Base-by-base conservation (phyloP, 1,284 basidiomycete species). In the Hypsizygus ulmarius region DNA sequence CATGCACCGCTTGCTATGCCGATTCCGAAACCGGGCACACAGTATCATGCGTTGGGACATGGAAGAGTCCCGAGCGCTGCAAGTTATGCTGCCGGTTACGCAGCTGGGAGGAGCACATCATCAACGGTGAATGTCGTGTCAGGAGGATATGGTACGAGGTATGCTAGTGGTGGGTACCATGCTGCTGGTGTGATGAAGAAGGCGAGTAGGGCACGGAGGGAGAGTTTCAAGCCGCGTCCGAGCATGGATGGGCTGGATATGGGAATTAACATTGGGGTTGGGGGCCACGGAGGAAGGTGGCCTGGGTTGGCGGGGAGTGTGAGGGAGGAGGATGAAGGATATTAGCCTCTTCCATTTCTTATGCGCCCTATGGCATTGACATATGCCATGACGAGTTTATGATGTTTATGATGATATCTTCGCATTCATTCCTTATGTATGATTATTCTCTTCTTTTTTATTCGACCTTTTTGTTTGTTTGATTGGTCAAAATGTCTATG, bases 161-260 rank as follows among this genome's bases (percentile, higher is more conserved):
- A 63, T 50, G 53, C 39, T 10, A 53, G 55, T n/a, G 46, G 37
- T 30, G 52, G 50, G 2, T 47, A 52, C 47, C 48, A 50, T n/a
- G 55, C 44, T 5, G 51, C 47, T 9, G 45, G 47, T 43, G 62
- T 62, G 12, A 64, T 69, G 45, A 72, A 70, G 64, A 82, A 79
- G 58, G 73, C 73, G 16, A 66, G 74, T 37, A 65, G 77, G 37
- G 71, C 74, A 27, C 62, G 72, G 48, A 72, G 83, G 53, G 87
- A 90, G 68, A 90, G 87, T 63, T 90, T 90, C 64, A 84, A 79
- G 61, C 87, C 88, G 7, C 71, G 87, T 36, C 78, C 85, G 34
- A 90, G 87, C 58, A 65, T 80, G 15, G 84, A 87, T 55, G 69
- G 53, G 32, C 43, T 60, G 48, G 64, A 66, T 29, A 51, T 60